Evolutionary conservation across 192 early-diverging fungal species (phyloP).

Genomic region (Phycomyces blakesleeanus): DNA sequence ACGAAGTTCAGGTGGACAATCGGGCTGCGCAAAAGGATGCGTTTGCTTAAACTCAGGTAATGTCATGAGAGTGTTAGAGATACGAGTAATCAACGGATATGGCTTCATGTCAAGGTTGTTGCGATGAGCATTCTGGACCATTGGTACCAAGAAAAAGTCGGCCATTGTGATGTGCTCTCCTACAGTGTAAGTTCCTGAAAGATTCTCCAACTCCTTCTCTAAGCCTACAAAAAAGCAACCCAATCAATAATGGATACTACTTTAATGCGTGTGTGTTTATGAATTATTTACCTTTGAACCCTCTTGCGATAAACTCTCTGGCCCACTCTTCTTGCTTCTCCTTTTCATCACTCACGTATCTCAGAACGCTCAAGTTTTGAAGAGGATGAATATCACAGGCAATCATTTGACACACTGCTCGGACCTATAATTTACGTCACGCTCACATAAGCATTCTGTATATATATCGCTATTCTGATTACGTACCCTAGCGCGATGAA

Average conservation of each 20-base stretch:
- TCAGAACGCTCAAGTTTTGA: conserved; percentile 76
- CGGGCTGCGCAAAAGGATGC: conserved; percentile 60
- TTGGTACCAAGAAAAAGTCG: conserved; percentile 76
- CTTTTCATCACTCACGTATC: conserved; percentile 48
- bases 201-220: conserved; percentile 59
- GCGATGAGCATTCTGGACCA: conserved; percentile 72
- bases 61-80: conserved; percentile 51
- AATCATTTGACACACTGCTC: conserved; percentile 67
- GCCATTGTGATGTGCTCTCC: conserved; percentile 84
- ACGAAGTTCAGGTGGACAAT: conserved; percentile 57
- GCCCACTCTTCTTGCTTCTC: conserved; percentile 58
- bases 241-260: not conserved
- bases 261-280: not conserved
- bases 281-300: conserved; percentile 53
- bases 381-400: conserved; percentile 85
- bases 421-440: conserved; percentile 41
- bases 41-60: conserved; percentile 65
- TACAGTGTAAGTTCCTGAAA: conserved; percentile 70
- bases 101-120: conserved; percentile 64
- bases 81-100: conserved; percentile 65
- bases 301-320: conserved; percentile 46
- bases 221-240: conserved; percentile 36
- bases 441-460: not conserved
- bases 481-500: conserved; percentile 56
- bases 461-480: not conserved